Base-by-base conservation (phyloP, 164 flowering plant genomes). In the Magnolia officinalis region DNA sequence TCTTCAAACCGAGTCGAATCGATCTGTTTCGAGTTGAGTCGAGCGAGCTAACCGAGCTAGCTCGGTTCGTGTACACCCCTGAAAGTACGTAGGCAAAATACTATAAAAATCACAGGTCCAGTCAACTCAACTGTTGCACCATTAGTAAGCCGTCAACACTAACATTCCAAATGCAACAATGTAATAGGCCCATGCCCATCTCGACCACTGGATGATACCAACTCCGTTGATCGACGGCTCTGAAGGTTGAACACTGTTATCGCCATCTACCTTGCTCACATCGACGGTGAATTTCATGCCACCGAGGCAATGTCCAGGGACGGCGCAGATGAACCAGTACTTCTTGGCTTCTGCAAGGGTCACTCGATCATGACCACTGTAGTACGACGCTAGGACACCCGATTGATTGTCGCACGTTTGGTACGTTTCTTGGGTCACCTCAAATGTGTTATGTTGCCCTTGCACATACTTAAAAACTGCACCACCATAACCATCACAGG, bases 241-340 rank as follows among this genome's bases (percentile, higher is more conserved):
- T 6, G 73, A 10, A 61, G 20, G 18, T 8, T 74, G 66, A 4
- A 21, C 24, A 23, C 18, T 20, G 11, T 7, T 24, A 16, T 26
- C 63, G 55, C 31, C 20, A 18, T 8, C 45, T 8, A 0, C 67
- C 23, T 63, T 64, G 19, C 67, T 55, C 0, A 87, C 90, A 55
- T 85, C 74, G 21, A 89, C 23, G 10, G 72, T 50, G 50, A 88
- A 78, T 77, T 84, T 89, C 92, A 89, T 89, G 10, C 92, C 92
- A 4, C 87, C 86, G 26, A 78, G 76, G 76, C 90, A 89, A 78
- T 89, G 92, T 0, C 84, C 86, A 2, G 65, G 24, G 0, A 85
- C 11, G 70, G 76, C 79, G 80, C 91, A 89, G 23, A 89, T 77
- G 75, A 89, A 89, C 88, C 88, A 86, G 78, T 87, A 87, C 19